Evolutionary conservation across 2,329 filamentous ascomycete species (phyloP), one percentile per base, ranked within the genome.

Genomic region (Epicoccum nigrum): DNA sequence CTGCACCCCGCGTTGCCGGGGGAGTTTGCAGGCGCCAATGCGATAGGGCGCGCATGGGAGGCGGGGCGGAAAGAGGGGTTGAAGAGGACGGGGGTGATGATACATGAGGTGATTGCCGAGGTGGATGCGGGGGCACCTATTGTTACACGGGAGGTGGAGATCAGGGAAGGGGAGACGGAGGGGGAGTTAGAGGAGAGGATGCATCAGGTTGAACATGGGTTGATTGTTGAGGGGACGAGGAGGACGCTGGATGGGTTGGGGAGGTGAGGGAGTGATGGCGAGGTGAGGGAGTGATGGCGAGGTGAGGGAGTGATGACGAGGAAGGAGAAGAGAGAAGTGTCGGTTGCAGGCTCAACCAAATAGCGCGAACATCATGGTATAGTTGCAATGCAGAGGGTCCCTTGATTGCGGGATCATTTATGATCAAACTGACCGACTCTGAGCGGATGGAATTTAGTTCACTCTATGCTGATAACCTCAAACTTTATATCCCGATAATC

Each of bases 91-190:
- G 92, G 92, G 0, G 86, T 95, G 45, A 96, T 96, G 92, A 85
- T 91, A 13, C 92, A 96, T 75, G 87, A 92, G 73, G 91, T 96
- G 13, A 79, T 81, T 63, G 68, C 69, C 7, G 85, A 93, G 70
- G 90, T 96, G 46, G 92, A 96, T 76, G 83, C 87, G 65, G 92
- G 92, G 2, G 79, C 83, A 57, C 86, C 89, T 8, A 87, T 96
- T 62, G 66, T 92, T 54, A 82, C 86, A 2, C 73, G 80, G 58
- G 87, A 92, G 73, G 83, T 96, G 19, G 79, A 84, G 48, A 75
- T 83, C 54, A 85, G 82, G 59, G 81, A 81, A 52, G 77, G 76
- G 0, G 79, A 83, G 39, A 51, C 78, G 19, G 65, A 93, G 48
- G 81, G 85, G 27, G 81, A 82, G 41, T 79, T 96, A 21, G 82